A percentile compares a stretch with the other conserved stretches of the same genome.
These are phyloP conservation scores for Alternaria brassicae DNA, from an alignment of 2,329 filamentous ascomycete genomes.

Conservation along the genomic window DNA sequence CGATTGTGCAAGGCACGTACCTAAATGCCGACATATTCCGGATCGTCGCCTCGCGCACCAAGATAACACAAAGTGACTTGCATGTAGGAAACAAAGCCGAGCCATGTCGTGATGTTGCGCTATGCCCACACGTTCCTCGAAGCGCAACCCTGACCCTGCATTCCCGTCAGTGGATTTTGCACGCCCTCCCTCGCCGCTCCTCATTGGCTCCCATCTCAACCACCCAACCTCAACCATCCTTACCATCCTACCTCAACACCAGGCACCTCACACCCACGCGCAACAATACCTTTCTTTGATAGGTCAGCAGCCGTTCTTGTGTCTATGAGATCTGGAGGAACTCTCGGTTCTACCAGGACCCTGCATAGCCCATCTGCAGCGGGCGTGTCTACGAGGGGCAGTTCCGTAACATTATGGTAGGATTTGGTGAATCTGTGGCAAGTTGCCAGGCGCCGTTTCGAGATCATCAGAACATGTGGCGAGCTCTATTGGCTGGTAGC, in stretches of 20 bases:
- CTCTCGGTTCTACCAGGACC: slow-evolving; percentile 36
- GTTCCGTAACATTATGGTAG: slow-evolving; percentile 17
- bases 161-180: slow-evolving; percentile 32
- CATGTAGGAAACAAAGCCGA: slow-evolving; percentile 10
- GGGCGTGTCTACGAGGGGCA: slow-evolving; percentile 22
- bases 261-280: slow-evolving; percentile 42
- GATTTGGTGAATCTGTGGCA: slow-evolving; percentile 16
- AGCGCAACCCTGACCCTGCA: slow-evolving; percentile 32
- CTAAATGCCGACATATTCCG: slow-evolving; percentile 25
- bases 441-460: slow-evolving; percentile 24
- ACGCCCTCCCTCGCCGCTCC: slow-evolving; percentile 30
- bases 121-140: slow-evolving; percentile 11
- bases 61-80: slow-evolving; percentile 5
- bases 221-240: slow-evolving; percentile 29
- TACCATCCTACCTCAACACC: slow-evolving; percentile 42
- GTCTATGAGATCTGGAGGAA: slow-evolving; percentile 31
- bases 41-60: slow-evolving; percentile 6
- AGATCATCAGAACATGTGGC: slow-evolving; percentile 43
- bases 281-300: slow-evolving; percentile 35
- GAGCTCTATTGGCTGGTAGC: slow-evolving; percentile 42
- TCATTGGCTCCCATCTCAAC: slow-evolving; percentile 38
- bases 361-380: slow-evolving; percentile 43
- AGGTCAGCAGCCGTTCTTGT: slow-evolving; percentile 27
- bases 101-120: background rate
- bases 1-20: background rate